phyloP scores from a whole-genome alignment of 306 rosid species.

The Inga leiocalycina region DNA sequence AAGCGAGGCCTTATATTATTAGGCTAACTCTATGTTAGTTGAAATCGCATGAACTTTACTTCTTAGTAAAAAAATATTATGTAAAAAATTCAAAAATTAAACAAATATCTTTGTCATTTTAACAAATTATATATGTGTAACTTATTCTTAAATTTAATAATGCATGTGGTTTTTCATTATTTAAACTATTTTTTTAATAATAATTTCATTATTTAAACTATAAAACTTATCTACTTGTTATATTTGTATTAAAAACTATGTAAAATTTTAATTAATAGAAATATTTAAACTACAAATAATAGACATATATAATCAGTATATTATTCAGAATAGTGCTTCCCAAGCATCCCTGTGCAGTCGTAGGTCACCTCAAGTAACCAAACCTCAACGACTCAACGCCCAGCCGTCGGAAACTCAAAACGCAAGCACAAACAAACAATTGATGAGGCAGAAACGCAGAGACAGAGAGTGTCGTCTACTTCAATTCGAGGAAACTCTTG shows the following conservation, averaged over 20 bases:
- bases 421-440: neutral
- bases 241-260: neutral
- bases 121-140: neutral
- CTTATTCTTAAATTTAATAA: too few species aligned
- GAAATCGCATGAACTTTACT: neutral
- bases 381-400: neutral
- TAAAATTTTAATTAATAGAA: neutral
- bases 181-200: too few species aligned
- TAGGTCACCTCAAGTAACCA: neutral
- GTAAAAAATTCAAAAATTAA: neutral
- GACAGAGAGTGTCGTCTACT: slow-evolving; percentile 6
- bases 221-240: neutral
- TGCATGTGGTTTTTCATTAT: too few species aligned
- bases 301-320: too few species aligned
- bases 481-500: neutral
- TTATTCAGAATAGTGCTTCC: neutral
- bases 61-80: too few species aligned
- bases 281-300: neutral
- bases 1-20: too few species aligned
- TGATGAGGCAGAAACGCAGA: neutral
- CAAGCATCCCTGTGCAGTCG: neutral
- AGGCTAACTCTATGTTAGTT: too few species aligned
- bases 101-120: neutral
- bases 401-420: neutral
- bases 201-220: neutral